phyloP scores from a whole-genome alignment of 2,329 filamentous ascomycete species.

The Claviceps citrina region DNA sequence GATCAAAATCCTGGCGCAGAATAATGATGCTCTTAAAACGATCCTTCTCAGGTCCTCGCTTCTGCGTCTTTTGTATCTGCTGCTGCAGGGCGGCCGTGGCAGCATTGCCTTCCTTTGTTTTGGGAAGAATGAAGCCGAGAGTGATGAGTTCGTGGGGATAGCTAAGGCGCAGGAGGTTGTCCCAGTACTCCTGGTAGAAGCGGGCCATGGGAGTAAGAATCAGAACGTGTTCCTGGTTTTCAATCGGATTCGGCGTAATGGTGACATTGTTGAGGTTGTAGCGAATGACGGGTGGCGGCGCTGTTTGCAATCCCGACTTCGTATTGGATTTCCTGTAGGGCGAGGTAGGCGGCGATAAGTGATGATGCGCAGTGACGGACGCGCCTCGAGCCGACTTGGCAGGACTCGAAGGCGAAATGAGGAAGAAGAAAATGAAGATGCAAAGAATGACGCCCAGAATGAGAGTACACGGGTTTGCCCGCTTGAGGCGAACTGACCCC shows the following conservation, averaged over 20 bases:
- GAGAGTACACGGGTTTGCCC: constrained; percentile 63
- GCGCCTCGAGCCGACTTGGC: constrained; percentile 30
- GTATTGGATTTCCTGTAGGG: constrained; percentile 27
- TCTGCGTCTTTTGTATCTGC: constrained; percentile 73
- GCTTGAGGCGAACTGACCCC: constrained; percentile 58
- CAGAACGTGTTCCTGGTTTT: constrained; percentile 71
- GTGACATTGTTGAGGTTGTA: constrained; percentile 95
- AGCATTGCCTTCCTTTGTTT: constrained; percentile 78
- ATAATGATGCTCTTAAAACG: constrained; percentile 91
- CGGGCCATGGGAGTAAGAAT: constrained; percentile 84
- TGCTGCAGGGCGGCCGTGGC: constrained; percentile 73
- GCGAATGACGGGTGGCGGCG: constrained; percentile 70
- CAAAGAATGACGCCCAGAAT: constrained; percentile 56
- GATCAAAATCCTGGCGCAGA: constrained; percentile 85
- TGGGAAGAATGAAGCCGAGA: constrained; percentile 88
- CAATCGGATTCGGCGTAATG: constrained; percentile 57
- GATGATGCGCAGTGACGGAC: constrained; percentile 29
- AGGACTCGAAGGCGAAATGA: constrained; percentile 38
- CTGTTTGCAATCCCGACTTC: constrained; percentile 15
- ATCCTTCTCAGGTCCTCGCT: constrained; percentile 54
- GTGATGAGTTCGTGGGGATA: constrained; percentile 95
- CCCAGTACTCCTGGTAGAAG: constrained; percentile 93
- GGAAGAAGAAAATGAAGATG: constrained; percentile 54
- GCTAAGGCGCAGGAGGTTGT: constrained; percentile 66
- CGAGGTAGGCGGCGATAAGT: constrained; percentile 28